phyloP scores from a whole-genome alignment of 2,329 filamentous ascomycete genomes.

The Hymenoscyphus repandus region DNA sequence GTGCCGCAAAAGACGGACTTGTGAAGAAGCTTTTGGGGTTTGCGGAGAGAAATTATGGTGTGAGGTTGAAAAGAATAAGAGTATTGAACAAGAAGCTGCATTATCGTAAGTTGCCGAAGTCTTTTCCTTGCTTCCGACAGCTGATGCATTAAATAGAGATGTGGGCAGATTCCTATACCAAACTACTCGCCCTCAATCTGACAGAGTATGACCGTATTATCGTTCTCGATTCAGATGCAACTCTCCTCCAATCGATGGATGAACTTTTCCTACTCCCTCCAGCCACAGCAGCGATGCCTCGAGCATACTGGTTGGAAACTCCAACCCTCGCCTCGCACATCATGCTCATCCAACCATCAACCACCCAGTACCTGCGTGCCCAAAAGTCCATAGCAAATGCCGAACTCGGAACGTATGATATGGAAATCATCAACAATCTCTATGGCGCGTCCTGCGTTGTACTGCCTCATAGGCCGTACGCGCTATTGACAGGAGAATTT shows the following conservation, averaged over 20 bases:
- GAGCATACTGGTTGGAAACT: slow-evolving; percentile 64
- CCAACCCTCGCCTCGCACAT: slow-evolving; percentile 54
- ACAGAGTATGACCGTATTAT: slow-evolving; percentile 45
- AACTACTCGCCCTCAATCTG: slow-evolving; percentile 64
- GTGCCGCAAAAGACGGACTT: slow-evolving; percentile 26
- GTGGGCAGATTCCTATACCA: slow-evolving; percentile 49
- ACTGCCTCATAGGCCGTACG: slow-evolving; percentile 51
- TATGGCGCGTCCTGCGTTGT: slow-evolving; percentile 34
- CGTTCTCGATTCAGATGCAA: slow-evolving; percentile 62
- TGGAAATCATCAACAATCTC: slow-evolving; percentile 34
- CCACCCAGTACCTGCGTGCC: slow-evolving; percentile 42
- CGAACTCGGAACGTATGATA: slow-evolving; percentile 41
- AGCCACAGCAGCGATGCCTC: slow-evolving; percentile 59
- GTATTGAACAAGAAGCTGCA: slow-evolving; percentile 34
- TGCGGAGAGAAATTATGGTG: slow-evolving; percentile 40
- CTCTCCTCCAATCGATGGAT: slow-evolving; percentile 58
- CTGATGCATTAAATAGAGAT: slow-evolving; percentile 9
- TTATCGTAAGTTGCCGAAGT: slow-evolving; percentile 33
- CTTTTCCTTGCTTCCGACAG: neutral
- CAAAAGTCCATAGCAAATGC: slow-evolving; percentile 23
- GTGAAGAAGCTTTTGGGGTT: slow-evolving; percentile 34
- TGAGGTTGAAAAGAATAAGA: slow-evolving; percentile 39
- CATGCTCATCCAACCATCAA: slow-evolving; percentile 55
- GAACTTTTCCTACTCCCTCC: slow-evolving; percentile 64
- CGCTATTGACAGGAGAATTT: slow-evolving; percentile 52